phyloP scores from a whole-genome alignment of 306 rosid genomes.

The Begonia peltatifolia region DNA sequence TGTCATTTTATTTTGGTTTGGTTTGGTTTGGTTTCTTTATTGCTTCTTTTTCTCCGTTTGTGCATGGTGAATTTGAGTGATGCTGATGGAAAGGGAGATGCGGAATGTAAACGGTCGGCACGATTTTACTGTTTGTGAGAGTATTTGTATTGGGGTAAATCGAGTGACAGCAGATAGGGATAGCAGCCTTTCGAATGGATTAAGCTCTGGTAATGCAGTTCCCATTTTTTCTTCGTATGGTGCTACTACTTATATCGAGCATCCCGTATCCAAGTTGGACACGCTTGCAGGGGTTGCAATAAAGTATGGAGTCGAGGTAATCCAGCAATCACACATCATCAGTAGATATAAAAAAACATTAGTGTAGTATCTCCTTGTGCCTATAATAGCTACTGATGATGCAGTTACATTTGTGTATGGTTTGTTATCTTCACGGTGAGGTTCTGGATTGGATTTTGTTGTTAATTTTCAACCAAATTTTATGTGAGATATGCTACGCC shows the following conservation, averaged over 20 bases:
- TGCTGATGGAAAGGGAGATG: slow-evolving; percentile 3
- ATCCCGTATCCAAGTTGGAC: slow-evolving; percentile 11
- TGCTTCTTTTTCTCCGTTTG: neutral
- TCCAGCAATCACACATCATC: neutral
- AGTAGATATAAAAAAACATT: neutral
- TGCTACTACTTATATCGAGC: slow-evolving; percentile 8
- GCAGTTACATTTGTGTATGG: neutral
- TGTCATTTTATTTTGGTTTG: neutral
- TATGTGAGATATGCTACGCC: neutral
- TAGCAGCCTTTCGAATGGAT: neutral
- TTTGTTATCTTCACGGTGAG: neutral
- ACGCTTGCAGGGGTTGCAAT: slow-evolving; percentile 15
- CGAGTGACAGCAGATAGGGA: too few species aligned
- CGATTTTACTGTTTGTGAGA: neutral
- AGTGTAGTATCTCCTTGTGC: neutral
- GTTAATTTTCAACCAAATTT: neutral
- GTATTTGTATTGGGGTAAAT: neutral
- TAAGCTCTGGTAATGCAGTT: neutral
- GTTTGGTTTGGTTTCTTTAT: neutral
- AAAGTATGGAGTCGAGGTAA: slow-evolving; percentile 17
- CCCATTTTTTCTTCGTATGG: slow-evolving; percentile 1
- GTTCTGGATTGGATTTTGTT: neutral
- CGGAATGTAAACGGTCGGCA: neutral
- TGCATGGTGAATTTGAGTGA: slow-evolving; percentile 1
- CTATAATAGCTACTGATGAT: neutral